A percentile compares a stretch with the other conserved stretches of the same genome.
These are phyloP conservation scores for Poterioochromonas sp. DNA, from an alignment of 352 stramenopile genomes.

Conservation along the genomic window DNA sequence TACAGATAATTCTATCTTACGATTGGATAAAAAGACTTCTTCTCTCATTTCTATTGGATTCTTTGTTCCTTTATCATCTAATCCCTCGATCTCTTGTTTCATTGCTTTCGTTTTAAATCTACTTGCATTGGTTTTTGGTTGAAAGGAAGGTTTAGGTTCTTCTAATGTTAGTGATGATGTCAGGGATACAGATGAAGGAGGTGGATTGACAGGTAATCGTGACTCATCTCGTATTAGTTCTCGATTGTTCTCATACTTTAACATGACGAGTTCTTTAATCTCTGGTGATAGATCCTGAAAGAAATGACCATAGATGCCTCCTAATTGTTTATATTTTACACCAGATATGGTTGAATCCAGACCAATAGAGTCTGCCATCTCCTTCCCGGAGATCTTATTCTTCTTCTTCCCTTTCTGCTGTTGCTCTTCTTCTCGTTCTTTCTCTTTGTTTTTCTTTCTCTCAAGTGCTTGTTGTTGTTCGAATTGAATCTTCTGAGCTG, in stretches of 20 bases:
- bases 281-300: slow-evolving; percentile 1
- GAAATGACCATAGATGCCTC: slow-evolving; percentile 33
- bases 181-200: neutral
- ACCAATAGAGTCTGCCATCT: neutral
- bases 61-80: slow-evolving; percentile 4
- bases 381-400: neutral
- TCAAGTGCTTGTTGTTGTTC: neutral
- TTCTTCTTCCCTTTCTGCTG: neutral
- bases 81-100: neutral
- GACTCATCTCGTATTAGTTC: slow-evolving; percentile 8
- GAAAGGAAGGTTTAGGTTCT: neutral
- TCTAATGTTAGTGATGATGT: neutral
- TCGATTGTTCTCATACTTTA: slow-evolving; percentile 8
- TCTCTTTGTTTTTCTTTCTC: neutral
- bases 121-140: neutral
- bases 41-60: slow-evolving; percentile 2
- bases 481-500: too few species aligned
- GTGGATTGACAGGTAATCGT: neutral
- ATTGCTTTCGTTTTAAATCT: neutral
- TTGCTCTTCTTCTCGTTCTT: neutral
- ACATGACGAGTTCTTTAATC: neutral
- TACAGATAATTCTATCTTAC: neutral
- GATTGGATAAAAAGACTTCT: slow-evolving; percentile 8
- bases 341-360: slow-evolving; percentile 4
- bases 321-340: neutral